Evolutionary conservation across 2,329 filamentous ascomycete genomes (phyloP).

Genomic region (Ampelomyces quisqualis): DNA sequence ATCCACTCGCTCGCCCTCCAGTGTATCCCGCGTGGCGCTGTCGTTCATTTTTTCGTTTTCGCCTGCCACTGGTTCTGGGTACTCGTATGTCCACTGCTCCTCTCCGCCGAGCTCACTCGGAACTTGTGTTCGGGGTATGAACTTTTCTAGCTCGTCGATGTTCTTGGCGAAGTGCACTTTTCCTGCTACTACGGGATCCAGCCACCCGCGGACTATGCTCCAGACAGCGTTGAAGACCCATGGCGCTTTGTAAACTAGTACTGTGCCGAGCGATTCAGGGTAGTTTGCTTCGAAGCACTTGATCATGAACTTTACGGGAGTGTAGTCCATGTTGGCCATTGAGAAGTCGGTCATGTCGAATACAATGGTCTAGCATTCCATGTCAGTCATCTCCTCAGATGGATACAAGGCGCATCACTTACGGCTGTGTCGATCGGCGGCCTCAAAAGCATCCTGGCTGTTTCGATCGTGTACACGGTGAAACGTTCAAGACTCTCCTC

Average conservation of each 20-base stretch:
- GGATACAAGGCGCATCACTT: conserved; percentile 47
- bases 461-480: conserved; percentile 94
- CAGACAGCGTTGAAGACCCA: conserved; percentile 99
- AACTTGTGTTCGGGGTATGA: conserved; percentile 69
- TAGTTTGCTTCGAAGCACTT: conserved; percentile 99
- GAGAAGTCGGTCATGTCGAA: conserved; percentile 97
- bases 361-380: conserved; percentile 68
- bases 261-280: conserved; percentile 83
- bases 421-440: conserved; percentile 88
- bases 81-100: conserved; percentile 81
- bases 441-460: conserved; percentile 77
- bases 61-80: conserved; percentile 70
- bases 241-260: conserved; percentile 92
- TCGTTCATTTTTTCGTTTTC: conserved; percentile 78
- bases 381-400: background rate
- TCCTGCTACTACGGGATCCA: conserved; percentile 90
- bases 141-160: conserved; percentile 73
- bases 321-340: conserved; percentile 97
- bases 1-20: conserved; percentile 63
- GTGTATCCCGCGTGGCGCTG: conserved; percentile 58
- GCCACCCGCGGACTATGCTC: conserved; percentile 93
- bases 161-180: conserved; percentile 94
- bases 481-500: conserved; percentile 81
- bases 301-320: conserved; percentile 98
- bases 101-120: conserved; percentile 82